Evolutionary conservation across 345 rosid species (phyloP).

Genomic region (Populus pruinosa): DNA sequence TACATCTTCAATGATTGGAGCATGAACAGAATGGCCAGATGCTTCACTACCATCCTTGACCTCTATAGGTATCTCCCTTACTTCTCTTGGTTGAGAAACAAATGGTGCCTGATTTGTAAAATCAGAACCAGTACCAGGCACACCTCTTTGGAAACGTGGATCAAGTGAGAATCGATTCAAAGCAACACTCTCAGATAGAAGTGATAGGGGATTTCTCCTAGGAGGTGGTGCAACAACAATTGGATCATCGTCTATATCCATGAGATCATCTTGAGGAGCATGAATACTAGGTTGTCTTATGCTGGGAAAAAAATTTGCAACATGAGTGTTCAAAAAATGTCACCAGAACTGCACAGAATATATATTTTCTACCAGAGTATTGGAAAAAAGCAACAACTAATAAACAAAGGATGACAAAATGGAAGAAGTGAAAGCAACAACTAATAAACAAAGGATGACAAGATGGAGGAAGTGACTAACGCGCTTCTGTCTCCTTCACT

Average conservation of each 20-base stretch:
- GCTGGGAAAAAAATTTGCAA: constrained; percentile 4
- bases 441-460: background rate
- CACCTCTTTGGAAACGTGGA: constrained; percentile 41
- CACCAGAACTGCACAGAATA: background rate
- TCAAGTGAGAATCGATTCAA: constrained; percentile 43
- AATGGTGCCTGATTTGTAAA: constrained; percentile 41
- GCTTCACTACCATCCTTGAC: constrained; percentile 55
- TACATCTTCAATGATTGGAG: constrained; percentile 71
- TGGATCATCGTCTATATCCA: constrained; percentile 94
- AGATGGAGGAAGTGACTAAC: constrained; percentile 29
- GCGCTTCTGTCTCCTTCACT: constrained; percentile 69
- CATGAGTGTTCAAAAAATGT: background rate
- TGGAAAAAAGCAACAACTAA: background rate
- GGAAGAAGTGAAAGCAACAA: background rate
- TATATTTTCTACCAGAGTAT: background rate
- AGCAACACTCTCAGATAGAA: constrained; percentile 36
- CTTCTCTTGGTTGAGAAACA: constrained; percentile 82
- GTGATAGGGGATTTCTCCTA: constrained; percentile 35
- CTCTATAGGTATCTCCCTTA: constrained; percentile 86
- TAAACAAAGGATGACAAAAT: no score
- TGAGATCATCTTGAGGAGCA: constrained; percentile 51
- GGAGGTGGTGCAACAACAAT: constrained; percentile 30
- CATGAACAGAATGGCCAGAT: constrained; percentile 48
- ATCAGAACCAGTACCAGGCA: constrained; percentile 42
- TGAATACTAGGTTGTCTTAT: constrained; percentile 24